These are phyloP conservation scores for Lactuca sativa DNA, from an alignment of 129 eudicot genomes.

Conservation along the genomic window DNA sequence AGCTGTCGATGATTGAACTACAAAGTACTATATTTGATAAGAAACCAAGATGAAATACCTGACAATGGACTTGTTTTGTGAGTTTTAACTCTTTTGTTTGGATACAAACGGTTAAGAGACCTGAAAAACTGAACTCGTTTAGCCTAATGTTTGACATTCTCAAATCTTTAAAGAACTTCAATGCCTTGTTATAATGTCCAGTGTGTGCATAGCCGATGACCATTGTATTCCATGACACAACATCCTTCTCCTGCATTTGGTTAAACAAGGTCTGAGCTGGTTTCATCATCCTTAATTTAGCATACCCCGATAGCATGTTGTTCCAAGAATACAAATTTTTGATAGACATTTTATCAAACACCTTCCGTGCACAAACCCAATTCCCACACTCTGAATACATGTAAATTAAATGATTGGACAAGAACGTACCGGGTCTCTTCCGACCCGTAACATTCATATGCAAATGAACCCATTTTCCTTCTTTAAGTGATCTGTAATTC, in stretches of 20 bases:
- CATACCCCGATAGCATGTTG: slow-evolving; percentile 77
- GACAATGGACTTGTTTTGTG: slow-evolving; percentile 65
- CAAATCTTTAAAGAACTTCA: slow-evolving; percentile 53
- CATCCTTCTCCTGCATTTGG: slow-evolving; percentile 60
- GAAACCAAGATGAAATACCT: slow-evolving; percentile 48
- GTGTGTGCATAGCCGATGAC: slow-evolving; percentile 59
- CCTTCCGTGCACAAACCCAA: slow-evolving; percentile 52
- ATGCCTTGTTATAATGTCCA: slow-evolving; percentile 44
- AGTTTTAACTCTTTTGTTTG: slow-evolving; percentile 48
- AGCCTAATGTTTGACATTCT: slow-evolving; percentile 37
- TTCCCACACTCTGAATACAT: slow-evolving; percentile 68
- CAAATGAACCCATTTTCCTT: slow-evolving; percentile 75
- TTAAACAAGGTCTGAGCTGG: slow-evolving; percentile 62
- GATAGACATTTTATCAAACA: slow-evolving; percentile 74
- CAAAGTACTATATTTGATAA: slow-evolving; percentile 52
- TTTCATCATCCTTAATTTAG: slow-evolving; percentile 59
- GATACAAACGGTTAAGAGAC: slow-evolving; percentile 57
- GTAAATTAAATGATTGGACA: slow-evolving; percentile 51
- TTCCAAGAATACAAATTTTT: slow-evolving; percentile 83
- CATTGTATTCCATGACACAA: slow-evolving; percentile 87
- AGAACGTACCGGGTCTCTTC: slow-evolving; percentile 47
- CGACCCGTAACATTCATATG: slow-evolving; percentile 61
- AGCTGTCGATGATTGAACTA: slow-evolving; percentile 67
- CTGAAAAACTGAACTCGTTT: slow-evolving; percentile 67
- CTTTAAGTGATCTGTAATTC: slow-evolving; percentile 41